phyloP scores from a whole-genome alignment of 164 flowering plant genomes.

The Aristolochia contorta region DNA sequence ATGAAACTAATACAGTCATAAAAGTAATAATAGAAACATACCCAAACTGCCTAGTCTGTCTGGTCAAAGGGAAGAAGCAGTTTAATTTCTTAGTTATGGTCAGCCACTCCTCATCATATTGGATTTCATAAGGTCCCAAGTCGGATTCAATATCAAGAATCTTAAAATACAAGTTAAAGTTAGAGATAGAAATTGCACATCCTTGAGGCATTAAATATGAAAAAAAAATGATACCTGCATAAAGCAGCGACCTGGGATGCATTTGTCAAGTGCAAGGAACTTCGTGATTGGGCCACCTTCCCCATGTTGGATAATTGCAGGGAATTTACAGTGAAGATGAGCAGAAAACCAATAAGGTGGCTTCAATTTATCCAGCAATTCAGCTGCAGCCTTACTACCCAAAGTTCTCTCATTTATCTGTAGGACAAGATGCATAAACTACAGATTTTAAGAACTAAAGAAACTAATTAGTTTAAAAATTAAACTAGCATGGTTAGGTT shows the following conservation, averaged over 20 bases:
- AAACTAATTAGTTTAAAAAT: not conserved
- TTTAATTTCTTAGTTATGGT: slow-evolving; percentile 67
- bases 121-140: slow-evolving; percentile 73
- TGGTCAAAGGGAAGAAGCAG: slow-evolving; percentile 49
- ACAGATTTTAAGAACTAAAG: not conserved
- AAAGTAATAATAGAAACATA: no score
- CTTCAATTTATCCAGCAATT: slow-evolving; percentile 59
- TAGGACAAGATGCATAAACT: not conserved
- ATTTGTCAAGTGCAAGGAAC: slow-evolving; percentile 94
- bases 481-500: no score
- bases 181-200: not conserved
- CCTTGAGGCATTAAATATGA: not conserved
- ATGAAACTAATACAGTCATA: not conserved
- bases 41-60: slow-evolving; percentile 24
- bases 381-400: slow-evolving; percentile 84
- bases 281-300: slow-evolving; percentile 70
- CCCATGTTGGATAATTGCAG: slow-evolving; percentile 86
- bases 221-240: slow-evolving; percentile 48
- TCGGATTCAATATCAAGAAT: slow-evolving; percentile 73
- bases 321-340: slow-evolving; percentile 91
- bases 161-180: slow-evolving; percentile 20
- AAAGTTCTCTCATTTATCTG: slow-evolving; percentile 63
- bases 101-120: slow-evolving; percentile 96
- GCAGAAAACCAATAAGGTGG: slow-evolving; percentile 98
- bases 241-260: slow-evolving; percentile 74